These are phyloP conservation scores for Kwoniella europaea DNA, from an alignment of 768 basidiomycete genomes.

Conservation along the genomic window DNA sequence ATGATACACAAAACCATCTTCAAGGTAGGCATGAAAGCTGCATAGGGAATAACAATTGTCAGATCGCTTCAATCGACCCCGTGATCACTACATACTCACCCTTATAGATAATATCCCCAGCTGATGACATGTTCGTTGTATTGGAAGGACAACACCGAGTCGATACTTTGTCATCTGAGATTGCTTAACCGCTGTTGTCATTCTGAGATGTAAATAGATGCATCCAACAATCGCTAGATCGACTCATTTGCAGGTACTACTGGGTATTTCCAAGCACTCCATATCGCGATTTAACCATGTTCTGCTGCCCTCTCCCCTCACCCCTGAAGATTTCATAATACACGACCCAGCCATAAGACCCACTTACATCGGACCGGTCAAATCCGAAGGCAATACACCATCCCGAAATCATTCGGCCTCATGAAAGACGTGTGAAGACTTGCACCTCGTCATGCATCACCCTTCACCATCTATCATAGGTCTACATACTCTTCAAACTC, in stretches of 20 bases:
- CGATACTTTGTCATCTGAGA: background rate
- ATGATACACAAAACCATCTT: constrained; percentile 52
- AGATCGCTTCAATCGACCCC: background rate
- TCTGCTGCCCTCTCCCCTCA: background rate
- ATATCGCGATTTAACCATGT: background rate
- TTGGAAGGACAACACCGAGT: background rate
- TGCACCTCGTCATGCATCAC: background rate
- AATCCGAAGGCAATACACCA: background rate
- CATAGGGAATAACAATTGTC: background rate
- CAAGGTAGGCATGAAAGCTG: constrained; percentile 49
- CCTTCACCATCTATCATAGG: too few species aligned
- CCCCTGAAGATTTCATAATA: background rate
- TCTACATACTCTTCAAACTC: too few species aligned
- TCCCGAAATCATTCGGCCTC: background rate
- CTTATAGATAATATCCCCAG: constrained; percentile 46
- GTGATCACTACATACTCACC: constrained; percentile 26
- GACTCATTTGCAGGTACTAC: too few species aligned
- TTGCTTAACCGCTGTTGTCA: too few species aligned
- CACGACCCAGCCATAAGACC: background rate
- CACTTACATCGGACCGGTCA: constrained; percentile 8
- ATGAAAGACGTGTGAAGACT: background rate
- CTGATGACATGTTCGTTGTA: constrained; percentile 22
- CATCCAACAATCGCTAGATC: too few species aligned
- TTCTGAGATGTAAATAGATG: too few species aligned
- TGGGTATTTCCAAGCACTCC: background rate